These are phyloP conservation scores for Candida sp. DNA, from an alignment of 1,139 yeast genomes.

Conservation along the genomic window DNA sequence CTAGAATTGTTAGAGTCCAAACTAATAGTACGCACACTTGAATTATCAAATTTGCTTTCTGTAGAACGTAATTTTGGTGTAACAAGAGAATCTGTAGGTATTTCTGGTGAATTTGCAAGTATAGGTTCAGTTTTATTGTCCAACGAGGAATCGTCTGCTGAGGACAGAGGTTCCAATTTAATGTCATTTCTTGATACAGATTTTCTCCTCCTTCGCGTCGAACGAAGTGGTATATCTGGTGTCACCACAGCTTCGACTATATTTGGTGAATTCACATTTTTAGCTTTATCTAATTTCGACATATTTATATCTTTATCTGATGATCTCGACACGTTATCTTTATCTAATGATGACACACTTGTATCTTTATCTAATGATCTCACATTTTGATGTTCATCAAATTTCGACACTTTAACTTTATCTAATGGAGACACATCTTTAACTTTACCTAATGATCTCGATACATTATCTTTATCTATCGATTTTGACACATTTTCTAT, in stretches of 20 bases:
- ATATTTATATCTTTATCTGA: too few relatives aligned
- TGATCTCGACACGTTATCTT: too few relatives aligned
- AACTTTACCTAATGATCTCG: neutral
- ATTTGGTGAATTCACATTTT: neutral
- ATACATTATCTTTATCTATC: too few relatives aligned
- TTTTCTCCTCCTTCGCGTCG: slow-evolving; percentile 11
- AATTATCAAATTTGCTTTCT: neutral
- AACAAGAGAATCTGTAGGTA: neutral
- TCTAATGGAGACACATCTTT: slow-evolving; percentile 3
- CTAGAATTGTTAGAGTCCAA: neutral
- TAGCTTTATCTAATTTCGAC: too few relatives aligned
- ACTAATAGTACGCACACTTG: neutral
- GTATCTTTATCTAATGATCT: slow-evolving; percentile 9
- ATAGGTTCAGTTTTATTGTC: neutral
- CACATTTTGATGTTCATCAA: too few relatives aligned
- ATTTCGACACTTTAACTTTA: slow-evolving; percentile 10
- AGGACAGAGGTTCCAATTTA: neutral
- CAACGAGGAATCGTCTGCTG: slow-evolving; percentile 1
- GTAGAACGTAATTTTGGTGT: neutral
- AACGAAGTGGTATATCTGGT: slow-evolving; percentile 9
- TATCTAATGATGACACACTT: neutral
- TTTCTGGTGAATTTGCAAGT: neutral
- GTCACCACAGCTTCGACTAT: slow-evolving; percentile 1
- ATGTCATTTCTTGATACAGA: neutral
- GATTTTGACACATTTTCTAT: too few relatives aligned